Conservation (phyloP, 2,329 filamentous ascomycete species). For the Ophiostoma sp. region DNA sequence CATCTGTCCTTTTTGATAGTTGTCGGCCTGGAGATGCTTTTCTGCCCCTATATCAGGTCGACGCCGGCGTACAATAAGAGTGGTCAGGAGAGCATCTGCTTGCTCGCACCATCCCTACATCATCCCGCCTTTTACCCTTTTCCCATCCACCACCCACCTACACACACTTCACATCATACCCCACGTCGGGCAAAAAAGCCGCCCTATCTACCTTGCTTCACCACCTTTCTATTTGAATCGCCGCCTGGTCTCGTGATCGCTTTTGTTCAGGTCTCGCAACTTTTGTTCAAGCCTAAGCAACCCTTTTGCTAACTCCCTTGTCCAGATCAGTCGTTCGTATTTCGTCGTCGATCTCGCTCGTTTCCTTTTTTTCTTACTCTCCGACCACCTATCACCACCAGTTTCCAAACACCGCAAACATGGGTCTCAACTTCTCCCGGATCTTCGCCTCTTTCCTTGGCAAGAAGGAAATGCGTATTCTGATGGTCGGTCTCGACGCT, state of each 20-base stretch:
- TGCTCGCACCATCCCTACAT: constrained; percentile 2
- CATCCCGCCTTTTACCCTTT: constrained; percentile 1
- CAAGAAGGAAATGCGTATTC: constrained; percentile 99
- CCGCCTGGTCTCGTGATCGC: constrained; percentile 18
- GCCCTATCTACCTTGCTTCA: background rate
- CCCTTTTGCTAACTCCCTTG: background rate
- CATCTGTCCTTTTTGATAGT: constrained; percentile 16
- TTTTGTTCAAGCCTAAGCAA: background rate
- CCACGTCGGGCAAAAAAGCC: constrained; percentile 10
- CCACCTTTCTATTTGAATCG: background rate
- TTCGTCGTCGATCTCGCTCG: constrained; percentile 22
- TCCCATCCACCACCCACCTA: constrained; percentile 10
- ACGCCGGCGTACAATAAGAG: background rate
- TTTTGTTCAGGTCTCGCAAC: background rate
- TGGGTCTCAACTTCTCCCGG: constrained; percentile 98
- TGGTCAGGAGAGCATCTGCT: background rate
- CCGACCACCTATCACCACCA: background rate
- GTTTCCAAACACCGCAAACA: constrained; percentile 61
- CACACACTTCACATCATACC: background rate
- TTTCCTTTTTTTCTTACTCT: background rate
- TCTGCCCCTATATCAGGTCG: constrained; percentile 11
- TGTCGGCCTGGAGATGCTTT: background rate
- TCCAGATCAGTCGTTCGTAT: constrained; percentile 17
- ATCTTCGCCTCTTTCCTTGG: constrained; percentile 95
- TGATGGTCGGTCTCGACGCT: constrained; percentile 99